Evolutionary conservation across 345 rosid genomes (phyloP), one percentile per base, ranked within the genome.

Genomic region (Acer negundo): DNA sequence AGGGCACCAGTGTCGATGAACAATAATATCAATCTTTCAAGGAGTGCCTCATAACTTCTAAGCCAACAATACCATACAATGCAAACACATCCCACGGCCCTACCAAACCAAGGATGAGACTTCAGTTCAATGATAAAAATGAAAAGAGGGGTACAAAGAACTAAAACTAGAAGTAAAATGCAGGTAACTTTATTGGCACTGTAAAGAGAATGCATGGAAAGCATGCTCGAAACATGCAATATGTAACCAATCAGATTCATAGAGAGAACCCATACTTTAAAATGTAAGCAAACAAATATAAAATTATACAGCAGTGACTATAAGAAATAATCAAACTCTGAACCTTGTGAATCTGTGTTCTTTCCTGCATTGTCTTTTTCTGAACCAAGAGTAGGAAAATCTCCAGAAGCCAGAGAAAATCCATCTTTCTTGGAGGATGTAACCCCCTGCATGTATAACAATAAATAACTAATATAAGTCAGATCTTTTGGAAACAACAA

Each of bases 341-440:
- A 76, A 96, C 98, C 99, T 91, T 89, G 91, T 66, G 89, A 84
- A 62, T 80, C 91, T 7, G 79, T 4, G 81, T 83, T 85, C 79
- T 86, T 91, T 64, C 79, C 91, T 78, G 89, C 83, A 80, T 76
- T 77, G 67, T 87, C 94, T 74, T 87, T 96, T 66, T 94, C 96
- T n/a, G 96, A 85, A 70, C 98, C 98, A 80, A 97, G 98, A 10
- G 91, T 86, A 38, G 99, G 99, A 81, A 97, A 97, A 86, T 97
- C 99, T 78, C 97, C 96, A 69, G 98, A 85, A 64, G 91, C 82
- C 83, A 93, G 86, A 78, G 98, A 89, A 88, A 97, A 97, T 67
- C 87, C 92, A 71, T 89, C 97, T 70, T 83, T 89, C 87, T 92
- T 91, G 61, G 85, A 79, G 56, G 90, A 87, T 79, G 82, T 23